phyloP scores from a whole-genome alignment of 2,329 filamentous ascomycete species.

The Aspergillus floridensis region DNA sequence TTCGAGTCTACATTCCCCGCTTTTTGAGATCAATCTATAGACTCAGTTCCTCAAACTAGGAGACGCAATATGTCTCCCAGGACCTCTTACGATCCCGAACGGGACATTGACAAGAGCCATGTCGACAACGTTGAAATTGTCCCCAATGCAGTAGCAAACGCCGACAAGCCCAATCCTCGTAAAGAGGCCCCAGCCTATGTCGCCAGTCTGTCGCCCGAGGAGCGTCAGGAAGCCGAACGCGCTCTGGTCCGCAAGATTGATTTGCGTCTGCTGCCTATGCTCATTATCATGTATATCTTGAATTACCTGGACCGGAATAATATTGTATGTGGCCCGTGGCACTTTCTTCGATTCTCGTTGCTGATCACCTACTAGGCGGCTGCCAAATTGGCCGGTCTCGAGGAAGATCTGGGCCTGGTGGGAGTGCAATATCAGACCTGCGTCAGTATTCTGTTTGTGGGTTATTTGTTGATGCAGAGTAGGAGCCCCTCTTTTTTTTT shows the following conservation, averaged over 20 bases:
- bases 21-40: not conserved
- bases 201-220: slow-evolving; percentile 49
- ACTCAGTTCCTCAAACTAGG: not conserved
- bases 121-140: slow-evolving; percentile 26
- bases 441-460: slow-evolving; percentile 52
- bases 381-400: slow-evolving; percentile 48
- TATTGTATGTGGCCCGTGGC: slow-evolving; percentile 43
- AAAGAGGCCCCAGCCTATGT: slow-evolving; percentile 34
- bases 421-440: slow-evolving; percentile 45
- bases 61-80: slow-evolving; percentile 19
- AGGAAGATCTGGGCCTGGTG: slow-evolving; percentile 46
- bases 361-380: slow-evolving; percentile 20
- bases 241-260: slow-evolving; percentile 70
- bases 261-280: slow-evolving; percentile 62
- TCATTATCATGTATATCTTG: slow-evolving; percentile 73
- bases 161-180: slow-evolving; percentile 24
- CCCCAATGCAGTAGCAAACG: slow-evolving; percentile 19
- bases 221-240: slow-evolving; percentile 55
- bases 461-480: slow-evolving; percentile 63
- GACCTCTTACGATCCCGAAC: slow-evolving; percentile 18
- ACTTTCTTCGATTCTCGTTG: accelerated
- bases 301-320: slow-evolving; percentile 68
- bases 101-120: slow-evolving; percentile 22
- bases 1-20: not conserved
- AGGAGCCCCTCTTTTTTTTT: not conserved